These are phyloP conservation scores for Rhizophagus prolifer DNA, from an alignment of 192 early-diverging fungal genomes.

Conservation along the genomic window DNA sequence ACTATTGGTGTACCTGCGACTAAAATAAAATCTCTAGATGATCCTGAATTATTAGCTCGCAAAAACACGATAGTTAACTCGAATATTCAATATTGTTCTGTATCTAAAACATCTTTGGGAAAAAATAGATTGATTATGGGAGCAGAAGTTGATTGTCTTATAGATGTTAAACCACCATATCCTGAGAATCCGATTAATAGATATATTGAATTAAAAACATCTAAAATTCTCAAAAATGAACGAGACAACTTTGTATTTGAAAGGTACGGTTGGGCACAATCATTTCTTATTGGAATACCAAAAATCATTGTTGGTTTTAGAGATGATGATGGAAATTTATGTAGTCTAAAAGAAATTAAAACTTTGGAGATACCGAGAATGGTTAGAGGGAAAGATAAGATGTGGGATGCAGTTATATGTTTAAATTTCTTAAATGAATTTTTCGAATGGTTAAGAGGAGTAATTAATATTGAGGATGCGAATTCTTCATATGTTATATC, in stretches of 20 bases:
- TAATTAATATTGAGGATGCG: slow-evolving; percentile 46
- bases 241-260: slow-evolving; percentile 60
- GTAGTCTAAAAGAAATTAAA: slow-evolving; percentile 59
- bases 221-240: slow-evolving; percentile 53
- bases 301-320: slow-evolving; percentile 83
- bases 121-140: slow-evolving; percentile 72
- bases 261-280: slow-evolving; percentile 83
- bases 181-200: slow-evolving; percentile 49
- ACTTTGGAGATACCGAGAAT: slow-evolving; percentile 80
- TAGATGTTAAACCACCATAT: slow-evolving; percentile 44
- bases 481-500: slow-evolving; percentile 43
- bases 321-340: slow-evolving; percentile 66
- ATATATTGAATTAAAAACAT: slow-evolving; percentile 93
- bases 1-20: slow-evolving; percentile 57
- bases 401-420: slow-evolving; percentile 86
- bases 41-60: slow-evolving; percentile 46
- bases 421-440: slow-evolving; percentile 77
- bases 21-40: slow-evolving; percentile 36
- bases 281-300: slow-evolving; percentile 86
- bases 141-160: slow-evolving; percentile 91
- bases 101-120: slow-evolving; percentile 78
- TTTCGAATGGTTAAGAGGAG: slow-evolving; percentile 47
- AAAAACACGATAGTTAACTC: slow-evolving; percentile 65
- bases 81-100: slow-evolving; percentile 85
- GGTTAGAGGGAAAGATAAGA: slow-evolving; percentile 62